These are phyloP conservation scores for Cordyceps tenuipes DNA, from an alignment of 2,329 filamentous ascomycete genomes.

Conservation along the genomic window DNA sequence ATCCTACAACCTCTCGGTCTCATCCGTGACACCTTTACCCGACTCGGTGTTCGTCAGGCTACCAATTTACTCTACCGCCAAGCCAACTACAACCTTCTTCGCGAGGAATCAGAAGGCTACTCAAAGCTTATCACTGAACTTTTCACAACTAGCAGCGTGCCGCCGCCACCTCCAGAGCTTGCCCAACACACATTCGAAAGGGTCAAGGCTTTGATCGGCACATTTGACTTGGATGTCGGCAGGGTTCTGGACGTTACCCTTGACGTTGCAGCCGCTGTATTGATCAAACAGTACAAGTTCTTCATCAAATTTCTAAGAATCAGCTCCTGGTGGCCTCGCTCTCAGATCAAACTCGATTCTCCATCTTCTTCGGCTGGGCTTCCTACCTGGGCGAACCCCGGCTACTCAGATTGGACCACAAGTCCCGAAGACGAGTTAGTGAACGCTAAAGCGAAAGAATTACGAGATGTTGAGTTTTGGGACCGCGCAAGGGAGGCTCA, in stretches of 20 bases:
- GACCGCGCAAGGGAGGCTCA: constrained; percentile 65
- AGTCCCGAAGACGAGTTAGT: constrained; percentile 60
- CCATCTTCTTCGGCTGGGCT: constrained; percentile 53
- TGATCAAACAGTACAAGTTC: constrained; percentile 88
- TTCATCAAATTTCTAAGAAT: constrained; percentile 86
- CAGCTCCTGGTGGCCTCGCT: constrained; percentile 94
- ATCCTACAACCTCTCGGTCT: constrained; percentile 69
- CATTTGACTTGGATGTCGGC: constrained; percentile 94
- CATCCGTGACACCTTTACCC: constrained; percentile 75
- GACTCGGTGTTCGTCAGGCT: constrained; percentile 77
- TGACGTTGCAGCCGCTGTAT: constrained; percentile 86
- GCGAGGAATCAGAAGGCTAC: constrained; percentile 94
- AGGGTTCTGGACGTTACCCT: constrained; percentile 89
- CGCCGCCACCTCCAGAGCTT: constrained; percentile 63
- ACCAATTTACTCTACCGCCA: constrained; percentile 93
- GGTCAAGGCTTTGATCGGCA: constrained; percentile 89
- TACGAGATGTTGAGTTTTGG: constrained; percentile 76
- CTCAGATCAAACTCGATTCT: constrained; percentile 34
- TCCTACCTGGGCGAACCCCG: constrained; percentile 79
- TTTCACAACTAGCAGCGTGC: constrained; percentile 75
- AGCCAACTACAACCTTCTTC: constrained; percentile 90
- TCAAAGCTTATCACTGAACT: constrained; percentile 94
- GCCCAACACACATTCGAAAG: constrained; percentile 83
- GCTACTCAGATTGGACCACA: constrained; percentile 52
- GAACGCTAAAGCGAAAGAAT: constrained; percentile 46